A percentile compares a stretch with the other conserved stretches of the same genome.
phyloP scores from a whole-genome alignment of 306 rosid genomes.

The Rosa chinensis region DNA sequence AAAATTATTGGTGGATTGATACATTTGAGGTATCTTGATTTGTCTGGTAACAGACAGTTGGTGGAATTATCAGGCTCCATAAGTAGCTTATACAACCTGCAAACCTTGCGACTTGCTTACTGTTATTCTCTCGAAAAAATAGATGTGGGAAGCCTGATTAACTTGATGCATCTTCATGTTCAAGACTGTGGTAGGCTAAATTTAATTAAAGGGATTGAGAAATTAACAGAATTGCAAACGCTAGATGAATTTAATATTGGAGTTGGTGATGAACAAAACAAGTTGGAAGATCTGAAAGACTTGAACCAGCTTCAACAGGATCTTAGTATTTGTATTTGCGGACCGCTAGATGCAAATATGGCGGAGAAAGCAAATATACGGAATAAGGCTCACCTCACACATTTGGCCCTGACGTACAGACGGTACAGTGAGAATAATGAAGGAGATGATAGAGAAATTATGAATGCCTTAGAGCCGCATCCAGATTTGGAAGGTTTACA shows the following conservation, averaged over 20 bases:
- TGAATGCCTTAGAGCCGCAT: conserved; percentile 9
- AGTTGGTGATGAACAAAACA: background rate
- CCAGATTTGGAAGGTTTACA: background rate
- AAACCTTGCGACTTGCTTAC: background rate
- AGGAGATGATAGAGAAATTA: no score
- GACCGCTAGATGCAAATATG: background rate
- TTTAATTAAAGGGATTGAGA: background rate
- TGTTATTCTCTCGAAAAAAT: background rate
- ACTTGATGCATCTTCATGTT: background rate
- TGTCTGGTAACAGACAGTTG: fast-evolving
- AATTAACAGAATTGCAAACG: background rate
- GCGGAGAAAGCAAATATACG: no score
- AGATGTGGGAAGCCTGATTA: background rate
- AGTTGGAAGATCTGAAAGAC: background rate
- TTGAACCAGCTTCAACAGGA: background rate
- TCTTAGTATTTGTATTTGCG: fast-evolving
- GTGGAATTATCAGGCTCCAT: background rate
- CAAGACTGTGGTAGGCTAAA: fast-evolving
- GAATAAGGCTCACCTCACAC: background rate
- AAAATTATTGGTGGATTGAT: background rate
- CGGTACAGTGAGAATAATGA: no score
- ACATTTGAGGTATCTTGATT: conserved; percentile 3
- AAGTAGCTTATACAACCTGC: background rate
- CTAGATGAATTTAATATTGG: background rate
- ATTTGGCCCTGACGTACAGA: no score